Base-by-base conservation (phyloP, 805 yeast genomes). In the Kluyveromyces siamensis region DNA sequence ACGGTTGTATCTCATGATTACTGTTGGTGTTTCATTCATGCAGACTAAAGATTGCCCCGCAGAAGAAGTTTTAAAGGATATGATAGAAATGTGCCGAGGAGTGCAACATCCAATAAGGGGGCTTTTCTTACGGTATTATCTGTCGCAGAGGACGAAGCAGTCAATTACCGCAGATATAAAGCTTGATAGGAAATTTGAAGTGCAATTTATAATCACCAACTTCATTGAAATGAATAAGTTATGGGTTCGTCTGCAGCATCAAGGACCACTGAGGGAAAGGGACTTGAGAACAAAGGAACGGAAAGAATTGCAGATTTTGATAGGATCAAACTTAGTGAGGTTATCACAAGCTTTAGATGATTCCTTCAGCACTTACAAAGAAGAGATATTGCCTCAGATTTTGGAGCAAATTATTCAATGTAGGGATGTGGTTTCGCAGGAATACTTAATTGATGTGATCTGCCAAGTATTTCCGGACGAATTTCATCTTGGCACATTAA, bases 31-130 rank as follows among this genome's bases (percentile, higher is more conserved):
- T 0, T 88, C 87, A 2, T 89, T 85, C 69, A 81, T 91, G 83
- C 71, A 84, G 8, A 74, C 82, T 9, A 76, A 83, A 1, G 87
- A 81, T 48, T 83, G 95, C 0, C 96, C 97, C 0, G 75, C 80
- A 36, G 79, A 79, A 59, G 98, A 89, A 54, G 84, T 93, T 46
- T 77, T 91, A 80, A 87, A 85, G 65, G 99, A 93, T 63, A 84
- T 93, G 95, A 83, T 91, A 59, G 99, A 93, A 66, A 93, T 93
- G 99, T 84, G 95, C 55, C 77, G 95, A 39, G 99, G 97, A 14
- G 96, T 91, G 2, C 99, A 93, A 66, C 91, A 88, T 60, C 99
- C 99, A 1, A 79, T 88, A 30, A 73, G 96, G 50, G 99, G 99
- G 1, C 70, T 93, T 52, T 93, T 93, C 63, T 70, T 93, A 58